Evolutionary conservation across 148 eudicot genomes (phyloP), one percentile per base, ranked within the genome.

Genomic region (Rhododendron ovatum): DNA sequence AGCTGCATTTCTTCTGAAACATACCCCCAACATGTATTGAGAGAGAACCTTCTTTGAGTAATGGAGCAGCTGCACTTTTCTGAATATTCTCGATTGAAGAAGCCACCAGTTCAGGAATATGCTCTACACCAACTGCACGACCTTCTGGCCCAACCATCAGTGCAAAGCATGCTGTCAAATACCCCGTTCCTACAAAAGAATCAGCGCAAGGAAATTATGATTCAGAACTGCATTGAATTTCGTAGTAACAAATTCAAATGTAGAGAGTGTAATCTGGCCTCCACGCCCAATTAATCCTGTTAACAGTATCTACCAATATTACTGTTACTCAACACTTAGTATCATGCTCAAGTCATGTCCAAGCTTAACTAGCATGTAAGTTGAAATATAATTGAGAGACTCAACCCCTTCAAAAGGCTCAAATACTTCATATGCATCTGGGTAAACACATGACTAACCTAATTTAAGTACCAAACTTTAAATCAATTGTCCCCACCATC

Each of bases 151-250:
- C 98, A 88, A 97, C 98, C 98, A 97, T 97, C 71, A 93, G 50
- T 11, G 96, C 98, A 87, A 97, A 95, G 86, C 99, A 97, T 78
- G 99, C 99, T 13, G 99, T 95, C 94, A 97, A 88, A 87, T 97
- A 97, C 69, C 99, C 98, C 26, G 98, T 95, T 84, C 98, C 99
- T 96, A 84, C 86, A 92, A 75, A 61, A 86, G 88, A 74, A 84
- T 83, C 18, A 26, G 39, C 0, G 43, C 17, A 81, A 86, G 61
- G 22, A 86, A 43, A 71, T 35, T 71, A 24, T 39, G 39, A 20
- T 55, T 47, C 10, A 12, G 37, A 24, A 8, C 77, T 51, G 30
- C 69, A 83, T 22, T 41, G 47, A 84, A 71, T 26, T 48, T 65
- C 17, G 22, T 37, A 55, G 43, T 5, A 11, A 55, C 35, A 76